Base-by-base conservation (phyloP, 208 protist species). In the Trypanosoma brucei region DNA sequence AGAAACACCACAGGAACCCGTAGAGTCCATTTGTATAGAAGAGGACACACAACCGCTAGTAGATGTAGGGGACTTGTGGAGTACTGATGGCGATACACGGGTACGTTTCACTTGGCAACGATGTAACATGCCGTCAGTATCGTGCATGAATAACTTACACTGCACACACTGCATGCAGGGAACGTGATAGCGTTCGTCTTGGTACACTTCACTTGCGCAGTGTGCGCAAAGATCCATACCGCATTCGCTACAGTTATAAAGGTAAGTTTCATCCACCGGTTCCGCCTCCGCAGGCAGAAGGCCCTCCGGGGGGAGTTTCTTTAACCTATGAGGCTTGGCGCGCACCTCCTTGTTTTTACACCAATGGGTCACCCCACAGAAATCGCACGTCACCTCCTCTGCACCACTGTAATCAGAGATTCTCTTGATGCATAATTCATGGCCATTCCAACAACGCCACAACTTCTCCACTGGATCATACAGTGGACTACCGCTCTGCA, bases 381-480 rank as follows among this genome's bases (percentile, higher is more conserved):
- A 94, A 53, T 94, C 88, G 55, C 88, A 94, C 70, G 79, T 89
- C 48, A 94, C 72, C 36, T 85, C 88, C 34, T 91, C 88, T 33
- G 84, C 69, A 31, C 38, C 51, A 14, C 65, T 74, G 64, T 94
- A 92, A 52, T 72, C 59, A 3, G 50, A 33, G 14, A 73, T 55
- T 6, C 63, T 55, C 14, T 76, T 78, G 2, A 44, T 33, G 35
- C 67, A 45, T 35, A 95, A 56, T 45, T 59, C 34, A 55, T 91
- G 79, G 8, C 71, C 56, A 3, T 77, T 66, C 84, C 85, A 95
- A 69, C 88, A 95, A 34, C 79, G 66, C 62, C 83, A 84, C 38
- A 65, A 33, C 14, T 72, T 48, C 34, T 64, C 76, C 34, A 91
- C 81, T 0, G 84, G 83, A 57, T 95, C 72, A 62, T 88, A 95